Base-by-base conservation (phyloP, 2,329 filamentous ascomycete genomes). In the Cercospora canescens region DNA sequence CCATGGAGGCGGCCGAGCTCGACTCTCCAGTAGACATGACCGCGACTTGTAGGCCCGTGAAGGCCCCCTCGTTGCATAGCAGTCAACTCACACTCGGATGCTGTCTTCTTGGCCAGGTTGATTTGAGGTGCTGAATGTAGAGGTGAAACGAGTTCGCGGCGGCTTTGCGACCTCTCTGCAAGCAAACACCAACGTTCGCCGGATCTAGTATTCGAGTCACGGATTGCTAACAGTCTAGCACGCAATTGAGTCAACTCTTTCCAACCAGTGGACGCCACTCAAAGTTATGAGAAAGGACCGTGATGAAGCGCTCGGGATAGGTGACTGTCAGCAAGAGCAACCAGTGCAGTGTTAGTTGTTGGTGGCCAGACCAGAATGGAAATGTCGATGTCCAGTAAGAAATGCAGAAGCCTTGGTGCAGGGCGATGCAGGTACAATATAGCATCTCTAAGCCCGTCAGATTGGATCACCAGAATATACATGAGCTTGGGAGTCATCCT, bases 21-120 rank as follows among this genome's bases (percentile, higher is more conserved):
- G 69, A 67, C 24, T 65, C 68, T 48, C 63, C 61, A 11, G 69
- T 67, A 35, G 73, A 71, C 67, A 71, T 72, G 55, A 50, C 64
- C 54, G 54, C 41, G 62, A 45, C 60, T 21, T 37, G 26, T 26
- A 28, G 21, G 64, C 39, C 55, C 39, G 60, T 48, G 32, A 52
- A 69, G 61, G 55, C 60, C 60, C 21, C 18, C 56, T 50, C 24
- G 37, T 63, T 50, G 64, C 63, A 65, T 67, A 62, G 41, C 63
- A 67, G 37, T 9, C 9, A 32, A 18, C 7, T 21, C 14, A 16
- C 6, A 21, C 8, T 28, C 14, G n/a, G 2, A 48, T 14, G 14
- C 37, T 24, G n/a, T n/a, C n/a, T 14, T 32, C n/a, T 26, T 45
- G 35, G 14, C 37, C n/a, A 56, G 30, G 28, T 30, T 5, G 16